These are phyloP conservation scores for Bonnemaisonia californica DNA, from an alignment of 31 red algal genomes.

Conservation along the genomic window DNA sequence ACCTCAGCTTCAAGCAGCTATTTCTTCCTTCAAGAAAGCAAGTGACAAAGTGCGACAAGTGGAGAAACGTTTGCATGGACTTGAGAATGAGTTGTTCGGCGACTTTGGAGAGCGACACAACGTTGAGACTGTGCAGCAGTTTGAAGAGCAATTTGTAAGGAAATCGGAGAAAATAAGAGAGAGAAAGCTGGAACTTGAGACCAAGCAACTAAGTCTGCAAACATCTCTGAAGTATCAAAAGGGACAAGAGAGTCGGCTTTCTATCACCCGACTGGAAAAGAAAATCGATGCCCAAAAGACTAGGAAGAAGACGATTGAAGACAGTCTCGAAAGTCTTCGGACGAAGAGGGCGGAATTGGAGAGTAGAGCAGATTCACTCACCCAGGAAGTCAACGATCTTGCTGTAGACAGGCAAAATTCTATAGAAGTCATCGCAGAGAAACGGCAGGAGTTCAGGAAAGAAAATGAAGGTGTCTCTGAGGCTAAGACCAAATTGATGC, in stretches of 20 bases:
- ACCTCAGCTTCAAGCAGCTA: slow-evolving; percentile 45
- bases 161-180: slow-evolving; percentile 66
- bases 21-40: slow-evolving; percentile 18
- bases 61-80: slow-evolving; percentile 45
- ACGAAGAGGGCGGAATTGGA: slow-evolving; percentile 58
- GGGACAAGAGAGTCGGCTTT: slow-evolving; percentile 20
- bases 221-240: slow-evolving; percentile 73
- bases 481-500: slow-evolving; percentile 40
- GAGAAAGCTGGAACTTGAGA: slow-evolving; percentile 61
- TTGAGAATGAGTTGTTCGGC: slow-evolving; percentile 74
- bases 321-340: slow-evolving; percentile 45
- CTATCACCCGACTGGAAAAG: slow-evolving; percentile 37
- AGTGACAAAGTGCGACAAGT: slow-evolving; percentile 37
- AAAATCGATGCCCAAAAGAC: slow-evolving; percentile 33
- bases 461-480: slow-evolving; percentile 60
- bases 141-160: slow-evolving; percentile 71
- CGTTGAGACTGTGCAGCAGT: slow-evolving; percentile 65
- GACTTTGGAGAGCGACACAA: slow-evolving; percentile 66
- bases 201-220: slow-evolving; percentile 55
- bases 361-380: slow-evolving; percentile 13
- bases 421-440: slow-evolving; percentile 42
- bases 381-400: slow-evolving; percentile 36
- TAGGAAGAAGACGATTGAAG: slow-evolving; percentile 27
- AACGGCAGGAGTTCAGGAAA: slow-evolving; percentile 61
- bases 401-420: slow-evolving; percentile 14